These are phyloP conservation scores for Gamsiella multidivaricata DNA, from an alignment of 192 early-diverging fungal species.

Conservation along the genomic window DNA sequence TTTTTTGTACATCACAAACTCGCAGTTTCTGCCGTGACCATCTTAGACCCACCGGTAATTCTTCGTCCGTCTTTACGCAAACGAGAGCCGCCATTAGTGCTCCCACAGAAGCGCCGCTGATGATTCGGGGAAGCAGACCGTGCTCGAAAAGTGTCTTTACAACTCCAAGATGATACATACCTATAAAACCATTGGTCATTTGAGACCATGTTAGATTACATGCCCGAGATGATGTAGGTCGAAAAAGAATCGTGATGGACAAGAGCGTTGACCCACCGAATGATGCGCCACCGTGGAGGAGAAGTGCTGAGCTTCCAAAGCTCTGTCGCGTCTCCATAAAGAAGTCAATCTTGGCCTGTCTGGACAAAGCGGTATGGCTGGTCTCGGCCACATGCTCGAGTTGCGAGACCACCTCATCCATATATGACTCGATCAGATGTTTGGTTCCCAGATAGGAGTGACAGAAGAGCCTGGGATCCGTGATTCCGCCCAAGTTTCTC, in stretches of 20 bases:
- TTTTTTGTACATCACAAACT: not conserved
- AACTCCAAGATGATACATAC: conserved; percentile 81
- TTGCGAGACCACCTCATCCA: conserved; percentile 70
- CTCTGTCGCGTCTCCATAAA: conserved; percentile 79
- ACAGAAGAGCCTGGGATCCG: conserved; percentile 69
- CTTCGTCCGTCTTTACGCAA: conserved; percentile 81
- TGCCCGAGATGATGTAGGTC: too few species aligned
- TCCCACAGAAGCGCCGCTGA: conserved; percentile 80
- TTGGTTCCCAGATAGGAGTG: conserved; percentile 76
- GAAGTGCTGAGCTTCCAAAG: conserved; percentile 79
- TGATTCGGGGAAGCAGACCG: conserved; percentile 75
- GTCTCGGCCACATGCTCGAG: conserved; percentile 66
- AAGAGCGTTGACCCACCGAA: conserved; percentile 62
- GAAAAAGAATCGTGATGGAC: not conserved
- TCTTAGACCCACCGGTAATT: conserved; percentile 64
- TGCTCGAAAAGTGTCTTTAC: conserved; percentile 77
- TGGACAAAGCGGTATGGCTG: conserved; percentile 51
- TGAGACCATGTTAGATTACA: not conserved
- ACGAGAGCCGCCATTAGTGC: conserved; percentile 80
- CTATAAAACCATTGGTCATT: conserved; percentile 36
- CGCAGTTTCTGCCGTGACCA: not conserved
- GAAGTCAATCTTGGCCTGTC: conserved; percentile 71
- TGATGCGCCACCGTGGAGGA: conserved; percentile 77
- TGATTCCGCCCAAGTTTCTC: conserved; percentile 79
- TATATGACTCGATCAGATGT: conserved; percentile 80